These are phyloP conservation scores for Lumnitzera littorea DNA, from an alignment of 345 rosid genomes.

Conservation along the genomic window DNA sequence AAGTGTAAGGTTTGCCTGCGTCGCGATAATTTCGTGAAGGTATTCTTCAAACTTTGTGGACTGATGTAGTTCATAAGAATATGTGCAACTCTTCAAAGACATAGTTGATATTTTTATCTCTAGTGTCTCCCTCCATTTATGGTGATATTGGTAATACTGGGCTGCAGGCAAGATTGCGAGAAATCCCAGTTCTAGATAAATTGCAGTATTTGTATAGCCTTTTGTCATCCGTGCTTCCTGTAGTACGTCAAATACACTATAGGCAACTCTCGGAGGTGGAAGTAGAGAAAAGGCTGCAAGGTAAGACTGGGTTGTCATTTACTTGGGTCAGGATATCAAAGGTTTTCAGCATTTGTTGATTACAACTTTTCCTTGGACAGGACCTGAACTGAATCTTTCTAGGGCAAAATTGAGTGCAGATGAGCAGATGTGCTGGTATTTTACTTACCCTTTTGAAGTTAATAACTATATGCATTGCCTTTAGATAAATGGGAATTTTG, in stretches of 20 bases:
- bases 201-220: constrained; percentile 72
- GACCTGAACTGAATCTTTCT: constrained; percentile 62
- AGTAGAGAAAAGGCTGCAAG: constrained; percentile 70
- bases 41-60: constrained; percentile 13
- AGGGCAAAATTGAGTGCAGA: constrained; percentile 89
- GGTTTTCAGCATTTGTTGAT: background rate
- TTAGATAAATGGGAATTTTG: background rate
- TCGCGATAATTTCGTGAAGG: constrained; percentile 83
- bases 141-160: background rate
- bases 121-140: constrained; percentile 10
- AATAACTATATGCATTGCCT: background rate
- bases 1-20: constrained; percentile 82
- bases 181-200: constrained; percentile 75
- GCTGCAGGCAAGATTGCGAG: constrained; percentile 68
- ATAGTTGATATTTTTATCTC: background rate
- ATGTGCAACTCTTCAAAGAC: background rate
- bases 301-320: constrained; percentile 30
- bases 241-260: constrained; percentile 76
- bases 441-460: constrained; percentile 6
- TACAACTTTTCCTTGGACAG: constrained; percentile 29
- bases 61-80: background rate
- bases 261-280: constrained; percentile 84
- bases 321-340: background rate
- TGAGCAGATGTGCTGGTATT: constrained; percentile 99
- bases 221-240: constrained; percentile 82